phyloP scores from a whole-genome alignment of 1,284 basidiomycete genomes.

The Leucoagaricus sp. region DNA sequence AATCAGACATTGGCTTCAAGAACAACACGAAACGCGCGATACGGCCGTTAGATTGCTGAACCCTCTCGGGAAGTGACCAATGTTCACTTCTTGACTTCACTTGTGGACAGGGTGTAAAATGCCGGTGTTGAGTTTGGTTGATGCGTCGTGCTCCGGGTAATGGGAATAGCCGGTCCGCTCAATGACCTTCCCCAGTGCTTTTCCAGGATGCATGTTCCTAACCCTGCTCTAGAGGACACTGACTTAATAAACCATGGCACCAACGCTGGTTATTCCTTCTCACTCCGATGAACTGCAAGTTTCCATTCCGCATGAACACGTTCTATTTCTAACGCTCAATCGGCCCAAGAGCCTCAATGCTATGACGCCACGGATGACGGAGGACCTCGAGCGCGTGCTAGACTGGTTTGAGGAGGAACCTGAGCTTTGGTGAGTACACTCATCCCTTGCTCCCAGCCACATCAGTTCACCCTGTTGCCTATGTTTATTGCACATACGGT shows the following conservation, averaged over 20 bases:
- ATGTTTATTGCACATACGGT: not conserved
- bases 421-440: slow-evolving; percentile 60
- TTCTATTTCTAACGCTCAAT: slow-evolving; percentile 75
- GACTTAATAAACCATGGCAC: slow-evolving; percentile 18
- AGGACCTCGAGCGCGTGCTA: slow-evolving; percentile 58
- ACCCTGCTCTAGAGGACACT: not conserved
- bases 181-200: slow-evolving; percentile 6
- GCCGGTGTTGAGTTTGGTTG: not conserved
- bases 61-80: not conserved
- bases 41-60: not conserved
- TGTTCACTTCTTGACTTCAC: not conserved
- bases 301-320: slow-evolving; percentile 63
- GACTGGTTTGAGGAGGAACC: slow-evolving; percentile 81
- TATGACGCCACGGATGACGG: slow-evolving; percentile 61
- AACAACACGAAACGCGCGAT: not conserved
- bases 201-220: not conserved
- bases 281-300: slow-evolving; percentile 61
- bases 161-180: slow-evolving; percentile 1
- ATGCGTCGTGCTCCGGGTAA: not conserved
- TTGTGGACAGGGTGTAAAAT: not conserved
- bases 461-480: slow-evolving; percentile 1
- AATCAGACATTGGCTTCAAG: not conserved
- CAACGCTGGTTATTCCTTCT: slow-evolving; percentile 37
- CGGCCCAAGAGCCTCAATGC: slow-evolving; percentile 75
- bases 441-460: not conserved